A percentile compares a stretch with the other conserved stretches of the same genome.
Conservation (phyloP, 148 eudicot species). For the Vaccinium myrtillus region DNA sequence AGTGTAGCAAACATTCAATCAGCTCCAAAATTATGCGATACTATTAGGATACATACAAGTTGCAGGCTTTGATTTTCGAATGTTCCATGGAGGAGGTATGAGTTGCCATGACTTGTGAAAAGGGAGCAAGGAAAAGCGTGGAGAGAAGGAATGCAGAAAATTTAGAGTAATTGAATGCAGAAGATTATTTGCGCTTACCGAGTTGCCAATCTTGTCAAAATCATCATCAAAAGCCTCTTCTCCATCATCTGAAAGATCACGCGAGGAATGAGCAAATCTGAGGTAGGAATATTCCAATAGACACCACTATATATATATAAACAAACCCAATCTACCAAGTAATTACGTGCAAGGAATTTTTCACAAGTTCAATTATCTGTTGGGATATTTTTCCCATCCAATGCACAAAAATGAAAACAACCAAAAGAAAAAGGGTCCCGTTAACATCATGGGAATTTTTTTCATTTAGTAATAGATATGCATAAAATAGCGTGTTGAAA, state of each 20-base stretch:
- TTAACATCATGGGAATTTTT: background rate
- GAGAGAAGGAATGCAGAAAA: background rate
- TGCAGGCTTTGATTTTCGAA: background rate
- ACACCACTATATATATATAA: background rate
- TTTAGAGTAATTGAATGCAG: background rate
- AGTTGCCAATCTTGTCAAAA: conserved; percentile 64
- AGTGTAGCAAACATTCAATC: background rate
- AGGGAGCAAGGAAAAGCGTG: background rate
- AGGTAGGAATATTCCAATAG: background rate
- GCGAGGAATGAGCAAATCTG: background rate
- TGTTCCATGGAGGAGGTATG: background rate
- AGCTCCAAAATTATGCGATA: background rate
- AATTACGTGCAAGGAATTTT: background rate
- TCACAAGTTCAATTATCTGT: background rate
- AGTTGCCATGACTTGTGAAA: background rate
- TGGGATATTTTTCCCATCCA: background rate
- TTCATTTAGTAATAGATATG: background rate
- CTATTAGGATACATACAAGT: background rate
- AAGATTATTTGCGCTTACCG: conserved; percentile 34
- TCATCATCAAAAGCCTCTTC: conserved; percentile 59
- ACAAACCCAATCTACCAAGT: background rate
- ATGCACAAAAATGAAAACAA: background rate
- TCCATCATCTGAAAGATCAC: conserved; percentile 39
- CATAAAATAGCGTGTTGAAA: background rate
- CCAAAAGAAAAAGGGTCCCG: background rate